Base-by-base conservation (phyloP, 345 rosid species). In the Erodium maritimum region DNA sequence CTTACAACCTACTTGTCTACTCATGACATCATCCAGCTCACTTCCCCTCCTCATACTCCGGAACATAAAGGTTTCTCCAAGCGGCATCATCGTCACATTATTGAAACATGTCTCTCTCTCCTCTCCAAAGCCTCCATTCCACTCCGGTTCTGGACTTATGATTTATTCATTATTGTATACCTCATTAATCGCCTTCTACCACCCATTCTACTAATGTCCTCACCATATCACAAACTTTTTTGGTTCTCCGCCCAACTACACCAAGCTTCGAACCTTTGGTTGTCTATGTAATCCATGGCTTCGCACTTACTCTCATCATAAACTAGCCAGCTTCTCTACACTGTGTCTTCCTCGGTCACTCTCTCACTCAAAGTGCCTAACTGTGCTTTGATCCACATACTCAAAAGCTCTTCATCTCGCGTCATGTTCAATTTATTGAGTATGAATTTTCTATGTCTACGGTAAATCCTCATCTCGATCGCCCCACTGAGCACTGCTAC, bases 261-360 rank as follows among this genome's bases (percentile, higher is more conserved):
- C 51, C 13, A 46, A 46, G 13, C 13, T 56, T 8, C 0, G 18
- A 16, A 29, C 23, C n/a, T 58, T 58, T 12, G 18, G 52, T 33
- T 58, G 61, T 58, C 52, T 16, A 33, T 58, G 61, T 45, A 34
- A 58, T 37, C 24, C 52, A 16, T 42, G 61, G 61, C 24, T 59
- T 18, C 25, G 20, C 13, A 5, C 34, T 1, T 59, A 21, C 19
- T 19, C 52, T 13, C 8, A 17, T 8, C 37, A 59, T 9, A 59
- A 59, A 20, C 29, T 59, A 7, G 53, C 19, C 12, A 18, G 22
- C 2, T 16, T 0, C 17, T 59, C 54, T 12, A 5, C 0, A 0
- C 55, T 34, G 0, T 65, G 55, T 7, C 12, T 21, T 21, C 17
- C 11, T 65, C 5, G 58, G 58, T 0, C 52, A 37, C 17, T 17